Base-by-base conservation (phyloP, 495 filamentous ascomycete genomes). In the Aspergillus carlsbadensis region DNA sequence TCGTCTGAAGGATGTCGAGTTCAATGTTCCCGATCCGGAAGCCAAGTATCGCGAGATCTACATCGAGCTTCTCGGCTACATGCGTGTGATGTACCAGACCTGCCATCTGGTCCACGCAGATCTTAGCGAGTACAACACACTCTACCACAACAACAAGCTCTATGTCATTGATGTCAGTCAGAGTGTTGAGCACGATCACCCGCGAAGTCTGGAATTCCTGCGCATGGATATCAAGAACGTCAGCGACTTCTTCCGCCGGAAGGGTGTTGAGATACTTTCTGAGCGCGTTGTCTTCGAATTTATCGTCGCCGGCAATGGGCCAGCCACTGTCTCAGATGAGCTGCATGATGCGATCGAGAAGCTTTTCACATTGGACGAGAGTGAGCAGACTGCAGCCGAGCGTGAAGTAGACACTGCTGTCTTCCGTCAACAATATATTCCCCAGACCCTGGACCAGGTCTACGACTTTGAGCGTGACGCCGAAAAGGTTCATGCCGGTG, bases 141-240 rank as follows among this genome's bases (percentile, higher is more conserved):
- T 98, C 0, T 98, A 95, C 73, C 84, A 96, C 70, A 80, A 92
- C 62, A 78, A 83, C 42, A 84, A 86, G 61, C 81, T 96, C 0
- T 95, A 88, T 78, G 86, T 98, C 65, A 98, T 98, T 63, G 94
- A 98, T 75, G 94, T 98, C 41, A 96, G 91, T 60, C 94, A 98
- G 71, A 90, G 86, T 63, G 94, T 98, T 24, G 94, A 97, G 75
- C 92, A 96, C 66, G 91, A 98, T 54, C 94, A 98, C 71, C 93
- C 94, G 1, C 80, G 89, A 56, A 91, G 87, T 31, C 78, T 95
- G 17, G 91, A 97, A 67, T 98, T 98, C 69, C 75, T 98, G 56
- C 84, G 92, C 17, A 97, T 96, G 90, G 94, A 98, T 69, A 89
- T 98, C 70, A 97, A 96, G 78, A 98, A 98, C 64, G 83, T 94